These are phyloP conservation scores for Neoscytalidium dimidiatum DNA, from an alignment of 2,329 filamentous ascomycete species.

Conservation along the genomic window DNA sequence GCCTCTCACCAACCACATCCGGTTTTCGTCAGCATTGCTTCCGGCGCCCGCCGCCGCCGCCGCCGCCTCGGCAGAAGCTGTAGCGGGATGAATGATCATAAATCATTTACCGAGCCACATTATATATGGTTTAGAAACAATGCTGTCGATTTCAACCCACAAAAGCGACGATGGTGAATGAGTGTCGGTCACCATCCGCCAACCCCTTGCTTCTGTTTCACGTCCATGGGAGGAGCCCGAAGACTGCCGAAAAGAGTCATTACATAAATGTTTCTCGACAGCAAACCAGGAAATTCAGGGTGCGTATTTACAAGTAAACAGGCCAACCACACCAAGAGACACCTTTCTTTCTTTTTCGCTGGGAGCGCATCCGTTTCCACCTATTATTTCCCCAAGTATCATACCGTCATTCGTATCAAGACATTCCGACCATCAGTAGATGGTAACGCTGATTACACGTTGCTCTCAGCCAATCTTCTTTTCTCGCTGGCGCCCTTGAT, in stretches of 20 bases:
- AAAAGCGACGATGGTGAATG: no score
- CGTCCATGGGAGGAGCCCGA: neutral
- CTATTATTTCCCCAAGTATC: neutral
- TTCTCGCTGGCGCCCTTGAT: conserved; percentile 48
- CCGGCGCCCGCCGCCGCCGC: neutral
- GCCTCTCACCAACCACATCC: neutral
- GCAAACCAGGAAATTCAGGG: neutral
- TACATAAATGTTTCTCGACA: neutral
- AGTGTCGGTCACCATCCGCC: no score
- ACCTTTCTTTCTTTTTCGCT: neutral
- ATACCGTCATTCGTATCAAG: neutral
- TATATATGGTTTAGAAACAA: no score
- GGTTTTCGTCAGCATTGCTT: neutral
- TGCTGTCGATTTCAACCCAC: neutral
- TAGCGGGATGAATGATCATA: neutral
- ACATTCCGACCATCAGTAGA: neutral
- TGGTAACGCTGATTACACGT: neutral
- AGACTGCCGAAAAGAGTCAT: neutral
- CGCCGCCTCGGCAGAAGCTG: neutral
- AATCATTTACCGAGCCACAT: neutral
- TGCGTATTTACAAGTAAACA: conserved; percentile 8
- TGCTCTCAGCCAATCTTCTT: conserved; percentile 6
- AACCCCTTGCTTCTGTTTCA: no score
- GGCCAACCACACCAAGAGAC: neutral
- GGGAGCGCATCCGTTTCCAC: no score